Evolutionary conservation across 1,284 basidiomycete species (phyloP), one percentile per base, ranked within the genome.

Genomic region (Rhodofomes roseus): DNA sequence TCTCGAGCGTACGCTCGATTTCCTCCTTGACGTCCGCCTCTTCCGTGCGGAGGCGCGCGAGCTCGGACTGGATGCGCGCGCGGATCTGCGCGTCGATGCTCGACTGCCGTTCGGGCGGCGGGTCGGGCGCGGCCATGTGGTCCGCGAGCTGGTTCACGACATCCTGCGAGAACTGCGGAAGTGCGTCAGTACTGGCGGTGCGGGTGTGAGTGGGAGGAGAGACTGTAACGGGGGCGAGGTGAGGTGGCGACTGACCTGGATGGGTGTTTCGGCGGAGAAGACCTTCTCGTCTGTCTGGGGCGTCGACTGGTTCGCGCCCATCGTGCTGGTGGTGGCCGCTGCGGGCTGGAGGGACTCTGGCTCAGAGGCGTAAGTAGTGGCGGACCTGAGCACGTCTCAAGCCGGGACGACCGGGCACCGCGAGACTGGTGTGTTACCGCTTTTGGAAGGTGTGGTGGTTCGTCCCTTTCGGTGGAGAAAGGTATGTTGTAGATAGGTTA

Each of bases 101-200:
- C n/a, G 82, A 78, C 72, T 92, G 90, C 52, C 88, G 84, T 64
- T 85, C 84, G 7, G 85, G 80, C 12, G 83, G 77, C 4, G 84
- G 82, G 50, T 79, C 78, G 2, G 87, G 74, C 1, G 85, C 78
- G 44, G 81, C 79, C 43, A 81, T 70, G 60, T 81, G 77, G 73
- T 90, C 85, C n/a, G 85, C 78, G 60, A 93, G 85, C 57, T 87
- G 83, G 76, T 87, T 84, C 66, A 92, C 84, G 60, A 93, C 83
- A 73, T 88, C 85, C 59, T 81, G 81, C 31, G 89, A 90, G 73
- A 93, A 89, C 90, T 92, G 66, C 46, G 39, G 61, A 56, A 31
- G 51, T 56, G 48, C 62, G 59, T 48, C n/a, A 52, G 50, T 52
- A n/a, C 16, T 16, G 1, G 31, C 8, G 41, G 6, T n/a, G n/a